Conservation (phyloP, 139 green algal species). For the Diplosphaera chodatii region DNA sequence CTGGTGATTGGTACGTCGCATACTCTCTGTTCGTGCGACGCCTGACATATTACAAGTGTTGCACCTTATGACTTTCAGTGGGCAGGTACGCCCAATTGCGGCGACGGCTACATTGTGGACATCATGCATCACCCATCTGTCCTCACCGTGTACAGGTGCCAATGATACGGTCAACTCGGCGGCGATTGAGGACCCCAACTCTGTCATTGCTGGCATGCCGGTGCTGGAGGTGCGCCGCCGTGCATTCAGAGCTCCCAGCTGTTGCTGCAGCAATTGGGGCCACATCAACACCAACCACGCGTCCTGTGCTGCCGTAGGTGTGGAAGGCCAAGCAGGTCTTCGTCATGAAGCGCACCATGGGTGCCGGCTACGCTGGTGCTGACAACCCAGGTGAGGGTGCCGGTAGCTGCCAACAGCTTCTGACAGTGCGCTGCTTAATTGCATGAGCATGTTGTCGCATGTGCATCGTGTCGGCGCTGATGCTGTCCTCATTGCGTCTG, state of each 20-base stretch:
- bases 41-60: too few relatives aligned
- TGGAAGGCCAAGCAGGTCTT: conserved; percentile 73
- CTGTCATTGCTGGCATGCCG: conserved; percentile 75
- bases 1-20: conserved; percentile 83
- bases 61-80: too few relatives aligned
- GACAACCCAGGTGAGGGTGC: conserved; percentile 62
- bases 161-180: conserved; percentile 79
- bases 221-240: conserved; percentile 35
- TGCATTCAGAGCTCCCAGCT: neutral
- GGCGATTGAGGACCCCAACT: conserved; percentile 79
- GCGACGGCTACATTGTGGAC: too few relatives aligned
- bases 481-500: too few relatives aligned
- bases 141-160: neutral
- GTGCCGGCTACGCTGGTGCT: conserved; percentile 73
- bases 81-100: too few relatives aligned
- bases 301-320: conserved; percentile 40
- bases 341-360: conserved; percentile 87
- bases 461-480: too few relatives aligned
- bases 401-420: too few relatives aligned
- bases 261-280: neutral
- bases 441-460: too few relatives aligned
- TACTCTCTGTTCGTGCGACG: too few relatives aligned
- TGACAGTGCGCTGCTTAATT: too few relatives aligned
- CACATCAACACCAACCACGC: neutral
- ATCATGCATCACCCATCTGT: too few relatives aligned